Conservation (phyloP, 305 asterid genomes). For the Fraxinus floribunda region DNA sequence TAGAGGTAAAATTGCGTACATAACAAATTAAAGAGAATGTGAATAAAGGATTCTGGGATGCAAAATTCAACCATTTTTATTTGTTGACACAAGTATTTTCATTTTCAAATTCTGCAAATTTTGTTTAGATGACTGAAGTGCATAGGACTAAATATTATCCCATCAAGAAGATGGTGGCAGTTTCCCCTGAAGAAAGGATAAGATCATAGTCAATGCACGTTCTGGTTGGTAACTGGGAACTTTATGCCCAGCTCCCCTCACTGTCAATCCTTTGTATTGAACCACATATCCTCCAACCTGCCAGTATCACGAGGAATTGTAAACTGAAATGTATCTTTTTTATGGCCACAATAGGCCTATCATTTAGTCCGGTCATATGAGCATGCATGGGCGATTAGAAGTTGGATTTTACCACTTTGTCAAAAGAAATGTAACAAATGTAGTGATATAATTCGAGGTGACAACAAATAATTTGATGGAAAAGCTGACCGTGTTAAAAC, state of each 20-base stretch:
- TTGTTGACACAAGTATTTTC: not conserved
- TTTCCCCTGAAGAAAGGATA: slow-evolving; percentile 38
- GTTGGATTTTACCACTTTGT: not conserved
- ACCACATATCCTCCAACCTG: slow-evolving; percentile 52
- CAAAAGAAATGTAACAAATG: not conserved
- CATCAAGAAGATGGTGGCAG: slow-evolving; percentile 25
- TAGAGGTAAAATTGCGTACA: not conserved
- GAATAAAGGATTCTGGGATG: not conserved
- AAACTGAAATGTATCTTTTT: not conserved
- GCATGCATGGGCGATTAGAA: not conserved
- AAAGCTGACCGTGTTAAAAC: not conserved
- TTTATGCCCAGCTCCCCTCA: slow-evolving; percentile 48
- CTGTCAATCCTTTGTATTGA: slow-evolving; percentile 41
- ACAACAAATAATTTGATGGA: not conserved
- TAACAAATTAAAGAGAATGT: not conserved
- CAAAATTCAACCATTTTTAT: not conserved
- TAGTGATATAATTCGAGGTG: not conserved
- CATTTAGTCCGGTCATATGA: not conserved
- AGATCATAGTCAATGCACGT: slow-evolving; percentile 33
- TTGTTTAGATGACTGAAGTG: not conserved
- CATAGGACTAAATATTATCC: not conserved
- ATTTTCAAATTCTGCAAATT: not conserved
- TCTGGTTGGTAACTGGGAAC: slow-evolving; percentile 46
- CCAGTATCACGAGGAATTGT: not conserved
- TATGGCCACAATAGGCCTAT: not conserved